Conservation (phyloP, 768 basidiomycete genomes). For the Auricularia cornea region DNA sequence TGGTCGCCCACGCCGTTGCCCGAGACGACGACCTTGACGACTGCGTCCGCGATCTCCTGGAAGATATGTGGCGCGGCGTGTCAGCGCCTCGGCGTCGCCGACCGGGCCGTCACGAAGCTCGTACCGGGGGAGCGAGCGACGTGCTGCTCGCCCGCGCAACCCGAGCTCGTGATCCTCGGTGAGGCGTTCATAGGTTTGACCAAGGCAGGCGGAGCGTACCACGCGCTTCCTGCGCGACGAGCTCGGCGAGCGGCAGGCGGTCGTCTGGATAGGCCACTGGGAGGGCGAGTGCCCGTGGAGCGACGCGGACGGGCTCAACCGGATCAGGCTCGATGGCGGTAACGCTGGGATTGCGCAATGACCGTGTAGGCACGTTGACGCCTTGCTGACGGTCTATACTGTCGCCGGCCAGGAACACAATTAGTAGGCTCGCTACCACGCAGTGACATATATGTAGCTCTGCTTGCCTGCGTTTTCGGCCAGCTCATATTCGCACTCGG, state of each 20-base stretch:
- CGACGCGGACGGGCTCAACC: constrained; percentile 41
- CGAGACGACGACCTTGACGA: constrained; percentile 88
- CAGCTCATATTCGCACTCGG: too few species aligned
- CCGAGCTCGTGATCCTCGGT: constrained; percentile 74
- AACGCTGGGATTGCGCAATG: too few species aligned
- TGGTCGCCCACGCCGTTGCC: constrained; percentile 91
- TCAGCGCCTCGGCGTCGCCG: constrained; percentile 17
- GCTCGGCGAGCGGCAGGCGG: constrained; percentile 51
- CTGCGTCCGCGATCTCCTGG: constrained; percentile 94
- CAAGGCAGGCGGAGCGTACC: constrained; percentile 62
- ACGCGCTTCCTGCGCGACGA: constrained; percentile 50
- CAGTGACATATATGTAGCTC: too few species aligned
- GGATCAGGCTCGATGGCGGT: constrained; percentile 6
- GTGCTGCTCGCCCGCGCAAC: constrained; percentile 71
- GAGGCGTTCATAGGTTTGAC: constrained; percentile 95
- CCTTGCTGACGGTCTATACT: too few species aligned
- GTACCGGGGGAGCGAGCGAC: constrained; percentile 64
- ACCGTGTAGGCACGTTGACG: too few species aligned
- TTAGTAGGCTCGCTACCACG: too few species aligned
- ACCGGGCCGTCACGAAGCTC: constrained; percentile 52
- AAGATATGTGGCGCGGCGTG: constrained; percentile 54
- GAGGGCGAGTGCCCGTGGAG: constrained; percentile 87
- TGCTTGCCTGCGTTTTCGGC: too few species aligned
- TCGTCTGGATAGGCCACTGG: constrained; percentile 85
- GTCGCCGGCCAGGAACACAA: too few species aligned